phyloP scores from a whole-genome alignment of 345 rosid species.

The Eucalyptus virginea region DNA sequence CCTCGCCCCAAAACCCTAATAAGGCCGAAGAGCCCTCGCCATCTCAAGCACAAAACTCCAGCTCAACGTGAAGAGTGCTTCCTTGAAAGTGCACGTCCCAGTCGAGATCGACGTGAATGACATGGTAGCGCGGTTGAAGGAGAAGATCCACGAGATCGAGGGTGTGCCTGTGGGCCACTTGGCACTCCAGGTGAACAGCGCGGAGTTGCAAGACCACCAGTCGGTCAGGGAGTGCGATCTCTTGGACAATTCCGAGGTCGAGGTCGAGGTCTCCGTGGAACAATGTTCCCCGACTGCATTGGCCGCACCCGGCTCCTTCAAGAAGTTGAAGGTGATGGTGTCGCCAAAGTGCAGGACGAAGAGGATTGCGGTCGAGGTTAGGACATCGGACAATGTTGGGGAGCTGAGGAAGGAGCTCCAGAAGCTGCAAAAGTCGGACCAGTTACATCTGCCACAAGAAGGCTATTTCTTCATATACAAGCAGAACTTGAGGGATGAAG shows the following conservation, averaged over 20 bases:
- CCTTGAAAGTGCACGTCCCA: constrained; percentile 6
- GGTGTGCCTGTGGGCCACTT: constrained; percentile 2
- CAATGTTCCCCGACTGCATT: neutral
- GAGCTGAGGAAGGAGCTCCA: constrained; percentile 55
- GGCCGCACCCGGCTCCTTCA: neutral
- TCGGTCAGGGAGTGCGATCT: constrained; percentile 12
- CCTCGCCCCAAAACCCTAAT: neutral
- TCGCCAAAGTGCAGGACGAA: constrained; percentile 33
- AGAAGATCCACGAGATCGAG: constrained; percentile 28
- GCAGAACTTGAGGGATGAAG: constrained; percentile 75
- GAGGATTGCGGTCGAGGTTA: constrained; percentile 57
- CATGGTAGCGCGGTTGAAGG: constrained; percentile 14
- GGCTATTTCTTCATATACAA: constrained; percentile 62
- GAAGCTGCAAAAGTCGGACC: constrained; percentile 38
- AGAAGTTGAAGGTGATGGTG: constrained; percentile 54
- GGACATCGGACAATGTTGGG: constrained; percentile 41
- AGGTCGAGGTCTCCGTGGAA: constrained; percentile 5
- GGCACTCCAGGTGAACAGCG: constrained; percentile 6
- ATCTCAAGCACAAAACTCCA: constrained; percentile 1
- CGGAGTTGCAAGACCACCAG: constrained; percentile 18
- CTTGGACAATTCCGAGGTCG: constrained; percentile 18
- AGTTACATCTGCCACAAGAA: constrained; percentile 50
- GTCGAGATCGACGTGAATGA: constrained; percentile 20
- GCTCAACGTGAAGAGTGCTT: constrained; percentile 18
- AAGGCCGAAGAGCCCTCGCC: constrained; percentile 13